Percentiles rank a stretch among this genome's conserved stretches.
Conservation (phyloP, 1,284 basidiomycete species). For the Pseudozyma tsukubaensis region DNA sequence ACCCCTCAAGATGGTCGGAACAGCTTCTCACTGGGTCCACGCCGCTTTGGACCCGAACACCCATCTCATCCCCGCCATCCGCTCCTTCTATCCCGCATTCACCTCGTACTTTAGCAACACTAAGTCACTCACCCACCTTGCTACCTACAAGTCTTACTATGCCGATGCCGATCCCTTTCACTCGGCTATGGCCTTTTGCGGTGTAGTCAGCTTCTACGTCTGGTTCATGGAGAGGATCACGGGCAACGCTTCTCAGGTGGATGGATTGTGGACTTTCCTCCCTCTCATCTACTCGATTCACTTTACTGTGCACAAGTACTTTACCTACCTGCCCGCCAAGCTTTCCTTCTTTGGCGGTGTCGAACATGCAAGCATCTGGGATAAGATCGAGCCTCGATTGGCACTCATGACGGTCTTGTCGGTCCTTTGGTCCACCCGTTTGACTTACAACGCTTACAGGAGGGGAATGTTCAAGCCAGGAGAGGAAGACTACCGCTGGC, state of each 20-base stretch:
- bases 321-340: constrained; percentile 49
- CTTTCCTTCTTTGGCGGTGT: constrained; percentile 35
- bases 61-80: constrained; percentile 47
- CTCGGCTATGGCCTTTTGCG: constrained; percentile 56
- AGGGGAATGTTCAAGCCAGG: constrained; percentile 80
- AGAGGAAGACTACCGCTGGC: constrained; percentile 94
- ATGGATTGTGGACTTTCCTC: constrained; percentile 65
- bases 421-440: constrained; percentile 71
- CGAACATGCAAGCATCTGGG: constrained; percentile 38
- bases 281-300: constrained; percentile 61
- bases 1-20: constrained; percentile 20
- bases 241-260: constrained; percentile 64
- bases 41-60: constrained; percentile 44
- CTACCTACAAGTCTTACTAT: constrained; percentile 53
- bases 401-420: constrained; percentile 68
- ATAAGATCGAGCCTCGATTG: constrained; percentile 65
- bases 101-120: constrained; percentile 29
- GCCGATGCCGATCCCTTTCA: constrained; percentile 57
- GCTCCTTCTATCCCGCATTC: constrained; percentile 43
- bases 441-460: constrained; percentile 85
- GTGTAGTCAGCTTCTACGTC: constrained; percentile 49
- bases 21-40: constrained; percentile 40
- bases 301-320: constrained; percentile 60
- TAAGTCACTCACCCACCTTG: constrained; percentile 33
- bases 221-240: constrained; percentile 62